A percentile compares a stretch with the other conserved stretches of the same genome.
Evolutionary conservation across 164 flowering plant species (phyloP).

Genomic region (Litsea cubeba): DNA sequence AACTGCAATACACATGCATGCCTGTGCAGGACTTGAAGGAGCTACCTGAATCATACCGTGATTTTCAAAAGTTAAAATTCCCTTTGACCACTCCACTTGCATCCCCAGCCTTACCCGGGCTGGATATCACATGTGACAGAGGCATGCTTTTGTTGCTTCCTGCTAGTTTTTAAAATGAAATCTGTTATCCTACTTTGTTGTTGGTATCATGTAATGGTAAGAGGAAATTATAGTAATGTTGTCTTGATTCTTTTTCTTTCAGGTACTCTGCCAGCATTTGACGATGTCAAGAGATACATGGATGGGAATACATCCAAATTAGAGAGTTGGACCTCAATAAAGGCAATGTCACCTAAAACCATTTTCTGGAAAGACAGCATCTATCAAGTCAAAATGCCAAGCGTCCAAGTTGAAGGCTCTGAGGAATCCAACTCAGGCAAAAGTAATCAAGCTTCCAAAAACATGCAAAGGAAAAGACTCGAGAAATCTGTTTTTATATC

Average conservation of each 20-base stretch:
- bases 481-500: conserved; percentile 43
- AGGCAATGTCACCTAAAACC: conserved; percentile 36
- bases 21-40: conserved; percentile 40
- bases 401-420: conserved; percentile 11
- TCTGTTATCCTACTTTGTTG: background rate
- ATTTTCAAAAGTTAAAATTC: conserved; percentile 44
- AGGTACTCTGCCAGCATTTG: conserved; percentile 58
- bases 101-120: conserved; percentile 34
- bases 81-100: conserved; percentile 39
- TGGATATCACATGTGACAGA: conserved; percentile 40
- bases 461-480: conserved; percentile 18
- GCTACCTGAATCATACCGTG: conserved; percentile 47
- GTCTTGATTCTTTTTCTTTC: conserved; percentile 20
- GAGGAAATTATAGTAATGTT: background rate
- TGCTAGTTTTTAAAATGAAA: background rate
- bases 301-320: conserved; percentile 18
- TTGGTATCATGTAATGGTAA: background rate
- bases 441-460: conserved; percentile 12
- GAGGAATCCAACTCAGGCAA: conserved; percentile 13
- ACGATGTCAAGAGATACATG: conserved; percentile 51
- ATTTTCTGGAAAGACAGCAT: conserved; percentile 22
- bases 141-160: conserved; percentile 38
- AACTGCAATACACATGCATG: conserved; percentile 3
- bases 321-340: conserved; percentile 36
- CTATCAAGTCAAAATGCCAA: conserved; percentile 10